These are phyloP conservation scores for Eimeria acervulina DNA, from an alignment of 169 alveolate species.

Conservation along the genomic window DNA sequence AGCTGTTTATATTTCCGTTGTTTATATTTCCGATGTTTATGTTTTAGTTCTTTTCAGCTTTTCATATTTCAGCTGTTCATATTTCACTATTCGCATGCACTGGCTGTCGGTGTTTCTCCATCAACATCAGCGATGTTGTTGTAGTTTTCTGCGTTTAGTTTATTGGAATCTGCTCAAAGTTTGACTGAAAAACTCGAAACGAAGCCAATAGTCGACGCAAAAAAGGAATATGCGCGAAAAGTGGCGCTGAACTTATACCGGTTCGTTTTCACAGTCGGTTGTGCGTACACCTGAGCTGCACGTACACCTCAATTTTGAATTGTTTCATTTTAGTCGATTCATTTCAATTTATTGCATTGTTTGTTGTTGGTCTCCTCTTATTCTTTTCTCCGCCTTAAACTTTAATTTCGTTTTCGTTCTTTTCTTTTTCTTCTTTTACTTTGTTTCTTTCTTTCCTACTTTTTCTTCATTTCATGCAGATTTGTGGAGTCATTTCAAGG, in stretches of 20 bases:
- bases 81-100: too few species aligned
- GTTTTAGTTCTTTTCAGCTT: too few species aligned
- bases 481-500: constrained; percentile 73
- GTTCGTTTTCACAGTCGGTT: not conserved
- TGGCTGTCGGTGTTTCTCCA: too few species aligned
- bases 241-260: constrained; percentile 71
- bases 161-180: constrained; percentile 32
- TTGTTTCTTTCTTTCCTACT: not conserved
- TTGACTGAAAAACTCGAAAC: constrained; percentile 52
- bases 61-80: too few species aligned
- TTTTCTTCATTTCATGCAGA: not conserved
- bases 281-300: too few species aligned
- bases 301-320: too few species aligned
- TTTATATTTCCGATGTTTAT: too few species aligned
- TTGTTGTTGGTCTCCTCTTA: not conserved
- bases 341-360: not conserved
- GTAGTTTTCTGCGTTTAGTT: constrained; percentile 4
- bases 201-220: constrained; percentile 44
- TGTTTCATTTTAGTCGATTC: not conserved
- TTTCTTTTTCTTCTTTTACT: not conserved
- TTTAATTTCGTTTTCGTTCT: not conserved
- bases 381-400: not conserved
- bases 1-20: too few species aligned
- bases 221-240: constrained; percentile 73
- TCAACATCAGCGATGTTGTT: too few species aligned